These are phyloP conservation scores for Naegleria gruberi DNA, from an alignment of 208 protist genomes.

Conservation along the genomic window DNA sequence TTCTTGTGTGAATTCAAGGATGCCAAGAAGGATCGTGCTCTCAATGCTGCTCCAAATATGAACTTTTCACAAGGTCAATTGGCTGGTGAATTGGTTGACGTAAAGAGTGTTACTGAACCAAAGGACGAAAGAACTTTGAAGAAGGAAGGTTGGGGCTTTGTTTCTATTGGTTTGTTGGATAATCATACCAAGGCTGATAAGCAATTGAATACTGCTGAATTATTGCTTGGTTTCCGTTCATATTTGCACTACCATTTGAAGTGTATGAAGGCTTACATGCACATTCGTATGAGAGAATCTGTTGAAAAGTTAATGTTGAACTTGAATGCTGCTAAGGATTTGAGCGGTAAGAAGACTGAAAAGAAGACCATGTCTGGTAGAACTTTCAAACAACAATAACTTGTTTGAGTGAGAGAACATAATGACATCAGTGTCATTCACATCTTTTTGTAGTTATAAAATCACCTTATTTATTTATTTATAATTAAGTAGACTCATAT, in stretches of 20 bases:
- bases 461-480: too few species aligned
- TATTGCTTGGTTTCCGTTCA: constrained; percentile 18
- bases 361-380: not conserved
- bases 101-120: not conserved
- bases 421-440: too few species aligned
- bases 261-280: constrained; percentile 33
- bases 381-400: not conserved
- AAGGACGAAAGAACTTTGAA: not conserved
- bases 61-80: not conserved
- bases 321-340: not conserved
- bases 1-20: constrained; percentile 28
- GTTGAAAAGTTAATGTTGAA: not conserved
- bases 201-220: not conserved
- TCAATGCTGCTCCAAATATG: constrained; percentile 5
- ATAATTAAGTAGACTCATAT: too few species aligned
- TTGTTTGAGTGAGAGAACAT: too few species aligned
- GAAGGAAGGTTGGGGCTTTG: not conserved
- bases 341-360: not conserved
- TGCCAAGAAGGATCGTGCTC: not conserved
- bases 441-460: too few species aligned
- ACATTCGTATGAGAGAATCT: constrained; percentile 29
- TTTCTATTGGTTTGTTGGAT: not conserved
- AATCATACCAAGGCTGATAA: not conserved
- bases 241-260: constrained; percentile 36
- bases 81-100: not conserved